Evolutionary conservation across 2,329 filamentous ascomycete species (phyloP).

Genomic region (Magnaporthiopsis poae): DNA sequence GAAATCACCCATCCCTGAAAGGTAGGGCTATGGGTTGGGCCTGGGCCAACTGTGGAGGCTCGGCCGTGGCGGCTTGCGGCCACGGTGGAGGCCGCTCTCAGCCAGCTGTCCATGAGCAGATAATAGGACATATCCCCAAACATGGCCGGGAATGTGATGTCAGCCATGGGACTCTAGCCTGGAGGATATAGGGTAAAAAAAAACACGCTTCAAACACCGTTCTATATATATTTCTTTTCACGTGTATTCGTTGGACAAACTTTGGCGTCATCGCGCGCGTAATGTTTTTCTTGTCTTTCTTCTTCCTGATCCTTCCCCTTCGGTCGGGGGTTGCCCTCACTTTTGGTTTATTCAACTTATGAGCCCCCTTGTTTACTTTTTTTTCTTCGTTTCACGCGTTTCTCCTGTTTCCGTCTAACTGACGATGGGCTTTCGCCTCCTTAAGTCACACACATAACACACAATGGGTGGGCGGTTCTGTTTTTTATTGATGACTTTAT

Average conservation of each 20-base stretch:
- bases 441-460: background rate
- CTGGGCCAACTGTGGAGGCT: slow-evolving; percentile 1
- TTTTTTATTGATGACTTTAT: background rate
- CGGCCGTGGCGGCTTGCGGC: background rate
- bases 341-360: background rate
- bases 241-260: background rate
- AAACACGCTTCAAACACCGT: background rate
- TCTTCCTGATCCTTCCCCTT: background rate
- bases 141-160: background rate
- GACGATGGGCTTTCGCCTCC: background rate
- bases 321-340: background rate
- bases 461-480: background rate
- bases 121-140: background rate
- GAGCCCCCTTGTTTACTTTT: background rate
- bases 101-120: background rate
- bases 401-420: background rate
- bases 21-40: slow-evolving; percentile 29
- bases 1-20: slow-evolving; percentile 53
- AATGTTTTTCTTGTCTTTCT: background rate
- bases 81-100: background rate
- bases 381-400: background rate
- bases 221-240: background rate
- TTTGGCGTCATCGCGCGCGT: no score
- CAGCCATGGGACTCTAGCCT: background rate
- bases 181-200: background rate